These are phyloP conservation scores for Boletus tomentosulus DNA, from an alignment of 768 basidiomycete species.

Conservation along the genomic window DNA sequence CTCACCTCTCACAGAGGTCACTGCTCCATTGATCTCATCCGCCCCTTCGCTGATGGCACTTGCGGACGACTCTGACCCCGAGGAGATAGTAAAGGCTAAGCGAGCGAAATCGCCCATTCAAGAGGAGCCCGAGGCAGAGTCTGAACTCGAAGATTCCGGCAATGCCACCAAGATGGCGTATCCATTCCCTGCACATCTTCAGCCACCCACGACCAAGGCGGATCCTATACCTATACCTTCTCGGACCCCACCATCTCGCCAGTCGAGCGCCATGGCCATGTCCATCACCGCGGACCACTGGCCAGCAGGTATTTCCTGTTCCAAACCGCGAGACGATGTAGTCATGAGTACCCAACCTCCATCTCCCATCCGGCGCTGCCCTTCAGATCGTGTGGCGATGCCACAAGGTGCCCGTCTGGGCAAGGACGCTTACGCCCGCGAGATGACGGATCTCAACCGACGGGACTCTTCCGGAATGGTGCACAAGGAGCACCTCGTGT, in stretches of 20 bases:
- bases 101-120: conserved; percentile 18
- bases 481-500: conserved; percentile 31
- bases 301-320: conserved; percentile 19
- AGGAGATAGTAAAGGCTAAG: conserved; percentile 20
- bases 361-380: conserved; percentile 23
- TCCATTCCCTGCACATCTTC: conserved; percentile 28
- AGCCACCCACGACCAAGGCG: conserved; percentile 15
- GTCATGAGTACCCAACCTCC: conserved; percentile 28
- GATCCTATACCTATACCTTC: conserved; percentile 30
- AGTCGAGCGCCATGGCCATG: conserved; percentile 27
- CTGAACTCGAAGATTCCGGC: conserved; percentile 21
- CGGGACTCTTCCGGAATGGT: conserved; percentile 16
- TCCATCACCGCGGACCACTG: conserved; percentile 24
- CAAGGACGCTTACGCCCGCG: conserved; percentile 19
- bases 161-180: conserved; percentile 2
- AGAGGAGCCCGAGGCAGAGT: conserved; percentile 23
- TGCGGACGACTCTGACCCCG: conserved; percentile 27
- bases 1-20: conserved; percentile 27
- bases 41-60: conserved; percentile 29
- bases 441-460: conserved; percentile 21
- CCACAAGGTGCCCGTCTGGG: conserved; percentile 15
- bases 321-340: conserved; percentile 28
- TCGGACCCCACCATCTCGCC: conserved; percentile 26
- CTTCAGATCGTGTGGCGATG: conserved; percentile 20
- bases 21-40: conserved; percentile 24